Conservation (phyloP, 805 yeast species). For the Wickerhamomyces ciferrii region DNA sequence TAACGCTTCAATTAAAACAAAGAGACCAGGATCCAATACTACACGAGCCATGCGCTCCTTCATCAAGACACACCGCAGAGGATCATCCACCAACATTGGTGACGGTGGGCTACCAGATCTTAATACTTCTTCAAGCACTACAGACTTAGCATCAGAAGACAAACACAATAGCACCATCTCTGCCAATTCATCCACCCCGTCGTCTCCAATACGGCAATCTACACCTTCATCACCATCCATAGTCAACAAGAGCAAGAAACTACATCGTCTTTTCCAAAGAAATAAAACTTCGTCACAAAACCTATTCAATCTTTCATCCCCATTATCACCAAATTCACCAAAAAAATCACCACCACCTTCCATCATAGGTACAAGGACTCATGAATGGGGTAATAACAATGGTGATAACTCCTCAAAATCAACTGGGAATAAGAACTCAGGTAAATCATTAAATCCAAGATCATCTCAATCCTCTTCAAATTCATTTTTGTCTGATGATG, state of each 20-base stretch:
- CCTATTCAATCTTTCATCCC: slow-evolving; percentile 7
- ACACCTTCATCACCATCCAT: slow-evolving; percentile 9
- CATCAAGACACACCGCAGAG: slow-evolving; percentile 32
- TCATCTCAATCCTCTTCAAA: neutral
- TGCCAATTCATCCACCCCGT: slow-evolving; percentile 1
- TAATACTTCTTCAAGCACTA: neutral
- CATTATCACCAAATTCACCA: slow-evolving; percentile 19
- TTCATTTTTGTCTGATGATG: neutral
- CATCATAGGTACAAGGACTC: slow-evolving; percentile 43
- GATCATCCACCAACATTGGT: slow-evolving; percentile 24
- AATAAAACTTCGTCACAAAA: slow-evolving; percentile 13
- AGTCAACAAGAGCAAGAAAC: slow-evolving; percentile 9
- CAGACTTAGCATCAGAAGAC: neutral
- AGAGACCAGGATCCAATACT: too few relatives aligned
- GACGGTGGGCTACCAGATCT: slow-evolving; percentile 1
- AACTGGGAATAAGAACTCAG: neutral
- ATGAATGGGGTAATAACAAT: slow-evolving; percentile 37
- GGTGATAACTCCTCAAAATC: neutral
- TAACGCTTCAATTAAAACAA: too few relatives aligned
- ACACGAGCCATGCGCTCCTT: slow-evolving; percentile 28
- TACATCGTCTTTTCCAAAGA: slow-evolving; percentile 20
- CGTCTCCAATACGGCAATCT: slow-evolving; percentile 6
- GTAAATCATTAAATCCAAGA: neutral
- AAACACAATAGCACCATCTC: neutral
- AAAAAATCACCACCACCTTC: slow-evolving; percentile 22